These are phyloP conservation scores for Boletus sp. DNA, from an alignment of 768 basidiomycete species.

Conservation along the genomic window DNA sequence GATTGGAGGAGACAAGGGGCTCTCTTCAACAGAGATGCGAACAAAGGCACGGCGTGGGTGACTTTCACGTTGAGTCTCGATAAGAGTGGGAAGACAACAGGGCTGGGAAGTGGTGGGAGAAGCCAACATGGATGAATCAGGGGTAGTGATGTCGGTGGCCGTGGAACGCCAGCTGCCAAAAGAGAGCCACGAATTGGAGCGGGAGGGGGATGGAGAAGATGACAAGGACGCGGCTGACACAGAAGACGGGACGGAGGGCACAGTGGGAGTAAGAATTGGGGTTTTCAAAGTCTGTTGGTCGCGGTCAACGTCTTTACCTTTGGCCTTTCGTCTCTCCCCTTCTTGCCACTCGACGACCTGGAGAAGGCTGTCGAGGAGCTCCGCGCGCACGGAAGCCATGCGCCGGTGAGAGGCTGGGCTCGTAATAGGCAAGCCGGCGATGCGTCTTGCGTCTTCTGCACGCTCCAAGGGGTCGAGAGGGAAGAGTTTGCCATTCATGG, in stretches of 20 bases:
- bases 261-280: conserved; percentile 7
- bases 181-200: conserved; percentile 41
- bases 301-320: conserved; percentile 42
- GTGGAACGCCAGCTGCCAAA: conserved; percentile 41
- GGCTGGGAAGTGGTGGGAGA: conserved; percentile 28
- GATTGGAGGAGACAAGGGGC: conserved; percentile 31
- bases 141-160: conserved; percentile 33
- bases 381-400: conserved; percentile 24
- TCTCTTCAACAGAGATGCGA: conserved; percentile 36
- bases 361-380: conserved; percentile 45
- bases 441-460: conserved; percentile 30
- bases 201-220: conserved; percentile 31
- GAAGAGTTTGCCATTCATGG: conserved; percentile 60
- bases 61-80: conserved; percentile 32
- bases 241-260: conserved; percentile 21
- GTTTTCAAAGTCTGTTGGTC: conserved; percentile 11
- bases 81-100: conserved; percentile 29
- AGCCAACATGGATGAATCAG: conserved; percentile 33
- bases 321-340: conserved; percentile 34
- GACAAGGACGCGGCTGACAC: conserved; percentile 22
- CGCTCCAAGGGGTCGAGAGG: conserved; percentile 37
- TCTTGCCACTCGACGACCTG: conserved; percentile 42
- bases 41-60: conserved; percentile 35
- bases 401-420: conserved; percentile 14
- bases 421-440: conserved; percentile 24